A percentile compares a stretch with the other conserved stretches of the same genome.
These are phyloP conservation scores for Casuarina glauca DNA, from an alignment of 306 rosid species.

Conservation along the genomic window DNA sequence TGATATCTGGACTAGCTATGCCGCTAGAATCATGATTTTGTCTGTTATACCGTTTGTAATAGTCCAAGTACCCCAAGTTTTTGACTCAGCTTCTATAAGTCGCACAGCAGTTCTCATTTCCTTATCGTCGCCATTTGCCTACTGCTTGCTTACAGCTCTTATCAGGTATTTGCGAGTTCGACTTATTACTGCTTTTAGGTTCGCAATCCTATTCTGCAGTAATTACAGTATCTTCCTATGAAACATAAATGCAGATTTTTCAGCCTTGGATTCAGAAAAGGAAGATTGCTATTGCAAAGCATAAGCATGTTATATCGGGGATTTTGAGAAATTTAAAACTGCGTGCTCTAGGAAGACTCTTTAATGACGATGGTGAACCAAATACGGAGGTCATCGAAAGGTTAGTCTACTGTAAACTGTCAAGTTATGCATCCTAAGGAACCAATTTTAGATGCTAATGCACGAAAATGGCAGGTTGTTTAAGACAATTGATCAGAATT, in stretches of 20 bases:
- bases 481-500: slow-evolving; percentile 30
- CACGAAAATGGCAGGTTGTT: slow-evolving; percentile 35
- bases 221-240: not conserved
- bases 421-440: slow-evolving; percentile 5
- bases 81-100: slow-evolving; percentile 66
- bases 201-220: not conserved
- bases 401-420: slow-evolving; percentile 15
- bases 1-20: slow-evolving; percentile 92
- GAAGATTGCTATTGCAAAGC: slow-evolving; percentile 39
- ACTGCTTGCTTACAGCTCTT: slow-evolving; percentile 64
- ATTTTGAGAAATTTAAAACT: slow-evolving; percentile 38
- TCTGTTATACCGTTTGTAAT: slow-evolving; percentile 78
- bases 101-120: slow-evolving; percentile 75
- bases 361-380: slow-evolving; percentile 39
- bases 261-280: slow-evolving; percentile 52
- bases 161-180: slow-evolving; percentile 60
- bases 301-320: slow-evolving; percentile 44
- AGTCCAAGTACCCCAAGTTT: slow-evolving; percentile 89
- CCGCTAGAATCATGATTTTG: slow-evolving; percentile 80
- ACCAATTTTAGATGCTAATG: not conserved
- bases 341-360: slow-evolving; percentile 28
- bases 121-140: slow-evolving; percentile 58
- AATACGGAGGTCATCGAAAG: slow-evolving; percentile 34
- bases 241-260: slow-evolving; percentile 22
- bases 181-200: not conserved